These are phyloP conservation scores for Arabidopsis thaliana DNA, from an alignment of 345 rosid species.

Conservation along the genomic window DNA sequence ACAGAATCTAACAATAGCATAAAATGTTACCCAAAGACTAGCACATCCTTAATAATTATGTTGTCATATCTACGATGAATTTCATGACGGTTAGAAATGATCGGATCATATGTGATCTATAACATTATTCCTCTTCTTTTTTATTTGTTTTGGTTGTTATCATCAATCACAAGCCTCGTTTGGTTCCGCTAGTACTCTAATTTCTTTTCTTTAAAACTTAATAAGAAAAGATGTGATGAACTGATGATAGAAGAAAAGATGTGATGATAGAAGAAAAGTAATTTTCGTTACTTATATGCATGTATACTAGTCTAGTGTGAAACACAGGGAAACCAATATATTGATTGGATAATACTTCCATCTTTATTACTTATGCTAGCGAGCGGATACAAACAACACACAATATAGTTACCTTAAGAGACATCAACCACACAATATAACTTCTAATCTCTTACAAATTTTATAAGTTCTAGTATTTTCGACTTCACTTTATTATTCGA, in stretches of 20 bases:
- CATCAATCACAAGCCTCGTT: background rate
- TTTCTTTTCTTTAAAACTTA: background rate
- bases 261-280: background rate
- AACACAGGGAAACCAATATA: conserved; percentile 1
- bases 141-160: background rate
- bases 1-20: background rate
- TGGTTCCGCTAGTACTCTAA: background rate
- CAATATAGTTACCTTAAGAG: conserved; percentile 13
- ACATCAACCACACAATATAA: conserved; percentile 4
- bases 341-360: conserved; percentile 16
- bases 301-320: background rate
- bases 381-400: conserved; percentile 25
- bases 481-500: conserved; percentile 12
- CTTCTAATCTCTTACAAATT: background rate
- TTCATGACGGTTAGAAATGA: background rate
- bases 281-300: background rate
- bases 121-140: background rate
- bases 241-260: background rate
- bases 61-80: too few relatives aligned
- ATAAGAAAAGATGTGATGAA: background rate
- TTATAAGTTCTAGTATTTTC: background rate
- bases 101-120: background rate
- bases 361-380: conserved; percentile 7
- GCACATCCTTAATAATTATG: background rate
- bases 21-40: background rate